These are phyloP conservation scores for Nemania sp. DNA, from an alignment of 2,329 filamentous ascomycete species.

Conservation along the genomic window DNA sequence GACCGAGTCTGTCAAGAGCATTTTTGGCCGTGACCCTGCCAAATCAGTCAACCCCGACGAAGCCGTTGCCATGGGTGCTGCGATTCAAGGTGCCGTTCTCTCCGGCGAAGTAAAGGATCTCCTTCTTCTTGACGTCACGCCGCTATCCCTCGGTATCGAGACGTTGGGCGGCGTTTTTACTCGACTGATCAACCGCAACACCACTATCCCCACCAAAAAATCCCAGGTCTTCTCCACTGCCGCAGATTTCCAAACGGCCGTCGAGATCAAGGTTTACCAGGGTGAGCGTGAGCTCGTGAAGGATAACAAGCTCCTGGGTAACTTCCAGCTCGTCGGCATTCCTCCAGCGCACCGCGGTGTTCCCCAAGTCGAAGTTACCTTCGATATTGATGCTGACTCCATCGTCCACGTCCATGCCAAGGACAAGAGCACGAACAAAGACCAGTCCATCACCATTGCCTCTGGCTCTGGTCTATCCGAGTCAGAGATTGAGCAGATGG, in stretches of 20 bases:
- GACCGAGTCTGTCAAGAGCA: conserved; percentile 90
- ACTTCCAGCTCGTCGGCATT: conserved; percentile 99
- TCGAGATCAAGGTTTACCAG: conserved; percentile 99
- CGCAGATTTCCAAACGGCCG: conserved; percentile 96
- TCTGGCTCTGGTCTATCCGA: conserved; percentile 97
- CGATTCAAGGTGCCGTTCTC: conserved; percentile 95
- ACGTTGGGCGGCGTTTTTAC: conserved; percentile 98
- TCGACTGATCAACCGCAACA: conserved; percentile 98
- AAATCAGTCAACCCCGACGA: conserved; percentile 99
- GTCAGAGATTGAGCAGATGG: conserved; percentile 94
- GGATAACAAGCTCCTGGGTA: conserved; percentile 98
- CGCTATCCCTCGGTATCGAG: conserved; percentile 96
- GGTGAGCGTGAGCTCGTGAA: conserved; percentile 98
- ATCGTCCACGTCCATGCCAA: conserved; percentile 98
- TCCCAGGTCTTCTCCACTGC: conserved; percentile 97
- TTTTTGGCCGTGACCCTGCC: conserved; percentile 94
- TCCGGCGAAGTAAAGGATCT: conserved; percentile 97
- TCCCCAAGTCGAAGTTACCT: conserved; percentile 95
- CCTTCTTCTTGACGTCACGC: conserved; percentile 92
- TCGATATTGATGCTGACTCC: conserved; percentile 97
- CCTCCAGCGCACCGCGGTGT: conserved; percentile 95
- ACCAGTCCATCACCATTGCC: conserved; percentile 98
- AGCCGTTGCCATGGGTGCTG: conserved; percentile 96
- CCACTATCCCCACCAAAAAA: conserved; percentile 99
- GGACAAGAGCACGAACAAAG: conserved; percentile 99